Base-by-base conservation (phyloP, 192 early-diverging fungal genomes). In the Martensiomyces pterosporus region DNA sequence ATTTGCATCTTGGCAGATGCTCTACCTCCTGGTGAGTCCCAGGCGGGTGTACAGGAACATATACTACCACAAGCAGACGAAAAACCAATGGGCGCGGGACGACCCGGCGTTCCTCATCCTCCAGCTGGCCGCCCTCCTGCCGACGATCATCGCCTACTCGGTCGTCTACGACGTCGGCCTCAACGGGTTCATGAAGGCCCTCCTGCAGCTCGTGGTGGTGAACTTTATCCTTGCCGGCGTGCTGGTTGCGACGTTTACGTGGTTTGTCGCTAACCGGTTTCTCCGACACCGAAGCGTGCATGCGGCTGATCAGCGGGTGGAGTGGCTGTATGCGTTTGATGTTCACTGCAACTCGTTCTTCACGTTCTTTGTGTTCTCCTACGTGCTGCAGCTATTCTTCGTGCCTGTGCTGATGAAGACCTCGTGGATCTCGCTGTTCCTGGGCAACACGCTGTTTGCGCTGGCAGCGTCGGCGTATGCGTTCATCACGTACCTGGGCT, bases 341-440 rank as follows among this genome's bases (percentile, higher is more conserved):
- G 90, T 98, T 10, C 95, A 98, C 52, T 96, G 92, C 77, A 98
- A 98, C 63, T 73, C 92, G 18, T 98, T 96, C 59, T 92, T 94
- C 56, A 86, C 88, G 16, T 79, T 91, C 45, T 96, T 89, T 49
- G 74, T 88, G 38, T 61, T 91, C 12, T 79, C 92, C 13, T 96
- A 98, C 46, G 85, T 94, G 12, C 64, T 93, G 57, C 93, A 96
- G 69, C 89, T 98, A 47, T 92, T 94, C 60, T 89, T 98, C 50
- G 79, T 96, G 44, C 84, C 88, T 29, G 57, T 97, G 36, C 70
- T 98, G 39, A 74, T 80, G 54, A 75, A 80, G 70, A 80, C 84
- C 6, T 82, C 76, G 47, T 92, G 87, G 87, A 79, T 98, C 8
- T 83, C 83, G 34, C 47, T 86, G 37, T 79, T 95, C 37, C 55